A percentile compares a stretch with the other conserved stretches of the same genome.
These are phyloP conservation scores for Aspergillus brasiliensis DNA, from an alignment of 2,329 filamentous ascomycete species.

Conservation along the genomic window DNA sequence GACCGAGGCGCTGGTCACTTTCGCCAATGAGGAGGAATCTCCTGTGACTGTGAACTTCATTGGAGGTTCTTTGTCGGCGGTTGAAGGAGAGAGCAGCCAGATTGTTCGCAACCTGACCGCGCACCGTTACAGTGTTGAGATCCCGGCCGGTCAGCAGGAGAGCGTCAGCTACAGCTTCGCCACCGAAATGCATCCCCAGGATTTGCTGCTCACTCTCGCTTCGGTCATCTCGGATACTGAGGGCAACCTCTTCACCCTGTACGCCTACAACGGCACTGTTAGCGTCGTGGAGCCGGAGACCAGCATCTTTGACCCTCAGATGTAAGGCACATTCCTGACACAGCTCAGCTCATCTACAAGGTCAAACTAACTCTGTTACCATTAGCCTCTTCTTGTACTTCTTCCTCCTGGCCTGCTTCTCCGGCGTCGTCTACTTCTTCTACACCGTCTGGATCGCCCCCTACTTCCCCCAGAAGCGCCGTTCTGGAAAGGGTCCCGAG, in stretches of 20 bases:
- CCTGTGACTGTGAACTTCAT: conserved; percentile 76
- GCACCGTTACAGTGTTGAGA: conserved; percentile 70
- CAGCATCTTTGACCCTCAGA: conserved; percentile 91
- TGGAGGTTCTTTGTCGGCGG: conserved; percentile 70
- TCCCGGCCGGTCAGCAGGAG: conserved; percentile 75
- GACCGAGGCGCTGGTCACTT: conserved; percentile 77
- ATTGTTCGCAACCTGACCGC: conserved; percentile 85
- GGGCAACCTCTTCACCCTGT: conserved; percentile 72
- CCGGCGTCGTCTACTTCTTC: conserved; percentile 86
- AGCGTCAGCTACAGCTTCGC: conserved; percentile 80
- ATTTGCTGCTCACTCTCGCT: conserved; percentile 75
- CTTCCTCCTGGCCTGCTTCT: conserved; percentile 77
- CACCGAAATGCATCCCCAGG: conserved; percentile 90
- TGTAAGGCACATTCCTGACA: conserved; percentile 58
- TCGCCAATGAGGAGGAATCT: conserved; percentile 79
- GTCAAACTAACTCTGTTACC: background rate
- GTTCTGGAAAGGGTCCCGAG: conserved; percentile 64
- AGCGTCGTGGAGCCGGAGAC: conserved; percentile 87
- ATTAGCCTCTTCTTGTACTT: conserved; percentile 94
- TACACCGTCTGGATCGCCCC: conserved; percentile 98
- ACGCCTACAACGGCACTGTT: conserved; percentile 79
- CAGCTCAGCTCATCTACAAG: too few species aligned
- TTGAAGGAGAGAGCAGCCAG: conserved; percentile 57
- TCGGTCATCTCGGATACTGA: conserved; percentile 70
- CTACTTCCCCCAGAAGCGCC: conserved; percentile 83